A percentile compares a stretch with the other conserved stretches of the same genome.
phyloP scores from a whole-genome alignment of 192 early-diverging fungal genomes.

The Chytriomyces hyalinus region DNA sequence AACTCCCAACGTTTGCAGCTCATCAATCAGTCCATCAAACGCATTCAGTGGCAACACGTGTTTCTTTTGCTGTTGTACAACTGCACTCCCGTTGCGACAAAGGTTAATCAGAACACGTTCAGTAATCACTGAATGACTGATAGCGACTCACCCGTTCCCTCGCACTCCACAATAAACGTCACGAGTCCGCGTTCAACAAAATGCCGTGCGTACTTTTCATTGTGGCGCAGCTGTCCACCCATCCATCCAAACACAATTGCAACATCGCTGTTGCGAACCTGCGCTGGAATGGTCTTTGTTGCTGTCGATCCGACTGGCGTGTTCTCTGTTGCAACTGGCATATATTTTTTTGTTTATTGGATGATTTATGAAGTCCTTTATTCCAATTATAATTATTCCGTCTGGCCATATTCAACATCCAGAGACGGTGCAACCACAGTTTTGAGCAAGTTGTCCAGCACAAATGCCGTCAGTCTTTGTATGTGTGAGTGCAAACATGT shows the following conservation, averaged over 20 bases:
- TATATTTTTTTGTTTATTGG: too few relatives aligned
- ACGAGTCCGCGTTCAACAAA: background rate
- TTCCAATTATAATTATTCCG: too few relatives aligned
- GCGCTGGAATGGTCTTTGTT: background rate
- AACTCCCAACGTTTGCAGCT: background rate
- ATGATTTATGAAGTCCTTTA: too few relatives aligned
- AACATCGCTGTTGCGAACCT: background rate
- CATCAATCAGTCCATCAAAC: background rate
- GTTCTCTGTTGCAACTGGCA: too few relatives aligned
- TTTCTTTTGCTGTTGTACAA: background rate
- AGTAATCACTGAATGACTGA: background rate
- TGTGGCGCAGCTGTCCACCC: background rate
- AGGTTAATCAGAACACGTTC: background rate
- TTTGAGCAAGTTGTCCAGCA: conserved; percentile 61
- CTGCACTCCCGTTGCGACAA: background rate
- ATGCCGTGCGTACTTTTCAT: background rate
- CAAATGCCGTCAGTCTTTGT: conserved; percentile 71
- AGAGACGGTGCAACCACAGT: conserved; percentile 32
- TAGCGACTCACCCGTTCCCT: background rate
- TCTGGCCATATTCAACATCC: background rate
- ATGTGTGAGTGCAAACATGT: background rate
- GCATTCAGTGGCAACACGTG: background rate
- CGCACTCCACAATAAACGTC: background rate
- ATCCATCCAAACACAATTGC: background rate
- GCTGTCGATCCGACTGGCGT: too few relatives aligned